Percentiles rank a stretch among this genome's conserved stretches.
Evolutionary conservation across 148 eudicot species (phyloP).

Genomic region (Camellia sinensis): DNA sequence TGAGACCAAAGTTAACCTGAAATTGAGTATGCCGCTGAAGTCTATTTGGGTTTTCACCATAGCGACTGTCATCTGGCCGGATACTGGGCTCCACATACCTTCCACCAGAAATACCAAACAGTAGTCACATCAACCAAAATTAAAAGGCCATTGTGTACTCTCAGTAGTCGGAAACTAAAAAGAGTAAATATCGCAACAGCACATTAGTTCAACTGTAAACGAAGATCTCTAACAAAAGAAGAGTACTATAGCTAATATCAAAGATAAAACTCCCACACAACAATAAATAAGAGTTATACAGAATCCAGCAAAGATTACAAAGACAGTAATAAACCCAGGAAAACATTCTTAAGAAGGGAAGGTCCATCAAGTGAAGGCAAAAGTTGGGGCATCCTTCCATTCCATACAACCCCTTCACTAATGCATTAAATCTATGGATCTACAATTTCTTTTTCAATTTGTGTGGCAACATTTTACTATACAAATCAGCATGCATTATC

Average conservation of each 20-base stretch:
- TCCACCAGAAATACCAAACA: constrained; percentile 32
- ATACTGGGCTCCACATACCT: constrained; percentile 99
- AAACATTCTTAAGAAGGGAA: background rate
- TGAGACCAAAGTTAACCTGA: constrained; percentile 52
- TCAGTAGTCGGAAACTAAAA: constrained; percentile 5
- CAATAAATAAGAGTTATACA: background rate
- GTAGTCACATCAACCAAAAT: constrained; percentile 12
- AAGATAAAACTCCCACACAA: background rate
- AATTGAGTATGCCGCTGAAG: constrained; percentile 99
- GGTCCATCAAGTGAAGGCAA: background rate
- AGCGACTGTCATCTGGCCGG: constrained; percentile 98
- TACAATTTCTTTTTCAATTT: background rate
- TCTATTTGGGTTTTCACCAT: constrained; percentile 98
- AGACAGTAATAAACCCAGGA: background rate
- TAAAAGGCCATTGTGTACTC: background rate
- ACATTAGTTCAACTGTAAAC: background rate
- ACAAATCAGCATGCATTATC: background rate
- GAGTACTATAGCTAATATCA: background rate
- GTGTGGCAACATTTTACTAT: background rate
- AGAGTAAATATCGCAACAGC: constrained; percentile 3
- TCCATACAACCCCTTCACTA: background rate
- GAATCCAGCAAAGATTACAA: background rate
- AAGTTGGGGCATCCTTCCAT: background rate
- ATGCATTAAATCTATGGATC: too few relatives aligned
- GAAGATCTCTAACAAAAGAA: background rate